Conservation (phyloP, 331 rosid genomes). For the Erythrophleum ivorense region DNA sequence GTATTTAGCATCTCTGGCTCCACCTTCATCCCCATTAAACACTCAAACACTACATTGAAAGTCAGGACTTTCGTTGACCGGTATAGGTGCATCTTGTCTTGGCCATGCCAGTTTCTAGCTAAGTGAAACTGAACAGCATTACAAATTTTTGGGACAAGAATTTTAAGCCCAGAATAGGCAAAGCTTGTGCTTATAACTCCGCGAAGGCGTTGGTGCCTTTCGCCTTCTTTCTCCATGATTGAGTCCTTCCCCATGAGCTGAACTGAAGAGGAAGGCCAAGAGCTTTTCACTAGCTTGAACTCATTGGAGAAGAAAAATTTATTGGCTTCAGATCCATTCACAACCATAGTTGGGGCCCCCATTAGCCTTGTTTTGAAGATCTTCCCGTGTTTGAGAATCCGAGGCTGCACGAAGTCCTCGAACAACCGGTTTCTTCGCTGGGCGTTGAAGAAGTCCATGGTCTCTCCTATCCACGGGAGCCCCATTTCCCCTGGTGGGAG, state of each 20-base stretch:
- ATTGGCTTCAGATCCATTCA: conserved; percentile 81
- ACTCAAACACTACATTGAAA: conserved; percentile 70
- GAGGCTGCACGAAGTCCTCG: conserved; percentile 65
- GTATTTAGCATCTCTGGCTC: conserved; percentile 60
- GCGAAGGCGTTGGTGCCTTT: conserved; percentile 66
- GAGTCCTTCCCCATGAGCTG: conserved; percentile 86
- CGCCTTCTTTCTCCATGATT: conserved; percentile 79
- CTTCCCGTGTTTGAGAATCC: conserved; percentile 60
- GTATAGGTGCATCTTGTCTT: conserved; percentile 55
- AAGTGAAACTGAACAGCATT: conserved; percentile 50
- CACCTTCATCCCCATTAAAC: conserved; percentile 71
- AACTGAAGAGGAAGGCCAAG: conserved; percentile 87
- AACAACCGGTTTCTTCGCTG: conserved; percentile 61
- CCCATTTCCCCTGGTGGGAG: conserved; percentile 86
- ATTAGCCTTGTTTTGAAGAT: conserved; percentile 79
- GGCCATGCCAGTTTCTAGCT: conserved; percentile 57
- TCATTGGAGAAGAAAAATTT: conserved; percentile 69
- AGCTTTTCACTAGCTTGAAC: conserved; percentile 84
- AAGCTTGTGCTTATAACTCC: conserved; percentile 59
- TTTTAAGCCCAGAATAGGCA: conserved; percentile 59
- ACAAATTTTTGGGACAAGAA: conserved; percentile 62
- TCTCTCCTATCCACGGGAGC: conserved; percentile 81
- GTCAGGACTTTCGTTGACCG: conserved; percentile 63
- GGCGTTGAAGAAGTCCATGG: conserved; percentile 81
- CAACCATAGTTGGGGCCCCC: conserved; percentile 84